Evolutionary conservation across 148 eudicot genomes (phyloP).

Genomic region (Spergularia bocconei): DNA sequence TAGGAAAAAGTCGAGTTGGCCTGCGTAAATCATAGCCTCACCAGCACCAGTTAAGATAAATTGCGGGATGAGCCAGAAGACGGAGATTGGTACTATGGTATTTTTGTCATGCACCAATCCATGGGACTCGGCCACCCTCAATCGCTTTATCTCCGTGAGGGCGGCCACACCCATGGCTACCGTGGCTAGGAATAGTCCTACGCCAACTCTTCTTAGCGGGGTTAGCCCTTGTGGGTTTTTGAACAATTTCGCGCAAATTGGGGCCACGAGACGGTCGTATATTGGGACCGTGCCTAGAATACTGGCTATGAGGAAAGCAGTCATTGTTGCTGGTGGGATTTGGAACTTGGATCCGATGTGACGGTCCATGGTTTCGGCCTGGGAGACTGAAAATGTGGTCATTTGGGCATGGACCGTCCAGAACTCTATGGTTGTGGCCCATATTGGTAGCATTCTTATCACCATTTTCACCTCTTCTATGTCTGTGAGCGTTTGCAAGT

Average conservation of each 20-base stretch:
- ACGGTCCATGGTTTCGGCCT: conserved; percentile 62
- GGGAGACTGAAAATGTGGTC: conserved; percentile 64
- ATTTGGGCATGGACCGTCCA: conserved; percentile 72
- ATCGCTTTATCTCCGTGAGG: conserved; percentile 41
- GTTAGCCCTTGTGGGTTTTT: conserved; percentile 47
- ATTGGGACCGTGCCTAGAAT: conserved; percentile 49
- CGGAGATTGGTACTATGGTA: conserved; percentile 38
- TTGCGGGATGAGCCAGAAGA: conserved; percentile 54
- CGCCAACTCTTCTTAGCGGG: conserved; percentile 41
- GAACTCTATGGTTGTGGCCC: conserved; percentile 69
- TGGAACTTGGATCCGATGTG: conserved; percentile 39
- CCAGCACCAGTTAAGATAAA: conserved; percentile 56
- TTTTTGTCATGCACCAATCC: conserved; percentile 20
- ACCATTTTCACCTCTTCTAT: conserved; percentile 79
- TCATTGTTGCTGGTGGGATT: conserved; percentile 63
- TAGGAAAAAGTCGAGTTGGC: conserved; percentile 63
- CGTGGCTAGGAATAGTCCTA: conserved; percentile 50
- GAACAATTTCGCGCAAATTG: conserved; percentile 33
- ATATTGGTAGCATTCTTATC: conserved; percentile 47
- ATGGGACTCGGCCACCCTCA: conserved; percentile 36
- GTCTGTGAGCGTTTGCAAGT: conserved; percentile 37
- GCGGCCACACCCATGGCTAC: conserved; percentile 56
- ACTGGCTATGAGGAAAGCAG: conserved; percentile 53
- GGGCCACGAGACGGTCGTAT: conserved; percentile 53
- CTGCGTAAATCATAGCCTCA: conserved; percentile 65